Conservation (phyloP, 2,329 filamentous ascomycete species). For the Ustilaginoidea virens region DNA sequence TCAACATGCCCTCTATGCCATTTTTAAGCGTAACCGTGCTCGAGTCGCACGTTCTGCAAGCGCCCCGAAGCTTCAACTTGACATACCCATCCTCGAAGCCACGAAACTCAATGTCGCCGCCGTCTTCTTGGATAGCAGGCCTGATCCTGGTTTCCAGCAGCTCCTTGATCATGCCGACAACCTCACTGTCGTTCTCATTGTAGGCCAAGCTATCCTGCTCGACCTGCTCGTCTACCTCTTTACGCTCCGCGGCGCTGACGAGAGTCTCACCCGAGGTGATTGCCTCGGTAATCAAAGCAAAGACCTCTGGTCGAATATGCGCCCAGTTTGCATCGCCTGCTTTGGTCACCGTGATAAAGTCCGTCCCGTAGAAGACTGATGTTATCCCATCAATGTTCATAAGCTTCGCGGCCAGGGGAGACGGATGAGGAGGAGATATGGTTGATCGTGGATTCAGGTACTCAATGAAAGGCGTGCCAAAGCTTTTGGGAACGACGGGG, state of each 20-base stretch:
- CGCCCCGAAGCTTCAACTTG: conserved; percentile 74
- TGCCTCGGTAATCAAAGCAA: conserved; percentile 85
- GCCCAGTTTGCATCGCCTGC: conserved; percentile 79
- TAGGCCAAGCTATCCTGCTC: conserved; percentile 61
- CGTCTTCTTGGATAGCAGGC: conserved; percentile 93
- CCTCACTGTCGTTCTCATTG: conserved; percentile 82
- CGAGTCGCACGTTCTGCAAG: conserved; percentile 90
- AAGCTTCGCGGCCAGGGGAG: conserved; percentile 75
- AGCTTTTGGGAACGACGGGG: conserved; percentile 59
- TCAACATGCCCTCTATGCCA: conserved; percentile 96
- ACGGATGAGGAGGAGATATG: conserved; percentile 76
- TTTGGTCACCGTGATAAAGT: conserved; percentile 97
- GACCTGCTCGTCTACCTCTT: conserved; percentile 27
- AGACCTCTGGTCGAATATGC: conserved; percentile 89
- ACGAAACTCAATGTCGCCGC: conserved; percentile 89
- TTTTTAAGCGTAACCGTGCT: conserved; percentile 96
- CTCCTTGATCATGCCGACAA: conserved; percentile 98
- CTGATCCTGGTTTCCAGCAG: conserved; percentile 87
- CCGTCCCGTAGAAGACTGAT: conserved; percentile 80
- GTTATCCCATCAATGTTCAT: conserved; percentile 93
- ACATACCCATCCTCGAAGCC: conserved; percentile 77
- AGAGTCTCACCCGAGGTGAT: conserved; percentile 72
- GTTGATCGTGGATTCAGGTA: conserved; percentile 83
- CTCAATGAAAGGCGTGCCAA: conserved; percentile 71
- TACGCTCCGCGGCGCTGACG: conserved; percentile 54